Evolutionary conservation across 177 flowering plant genomes (phyloP).

Genomic region (Vitis hybrid): DNA sequence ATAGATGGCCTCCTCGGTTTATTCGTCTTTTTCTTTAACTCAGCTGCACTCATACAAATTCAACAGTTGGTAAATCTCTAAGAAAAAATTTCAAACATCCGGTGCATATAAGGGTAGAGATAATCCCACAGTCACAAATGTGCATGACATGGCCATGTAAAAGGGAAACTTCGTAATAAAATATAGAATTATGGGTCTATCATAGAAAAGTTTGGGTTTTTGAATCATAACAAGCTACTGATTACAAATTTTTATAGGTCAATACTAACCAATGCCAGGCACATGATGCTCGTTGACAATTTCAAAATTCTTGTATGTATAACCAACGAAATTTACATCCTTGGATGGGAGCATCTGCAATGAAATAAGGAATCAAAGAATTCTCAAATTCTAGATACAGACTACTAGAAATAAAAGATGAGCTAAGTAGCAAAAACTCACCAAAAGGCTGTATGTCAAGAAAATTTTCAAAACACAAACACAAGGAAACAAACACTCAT

Average conservation of each 20-base stretch:
- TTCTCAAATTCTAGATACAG: not conserved
- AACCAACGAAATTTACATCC: conserved; percentile 38
- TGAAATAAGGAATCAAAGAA: no score
- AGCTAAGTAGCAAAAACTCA: not conserved
- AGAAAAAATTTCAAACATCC: no score
- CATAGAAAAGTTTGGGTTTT: not conserved
- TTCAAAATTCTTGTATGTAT: conserved; percentile 40
- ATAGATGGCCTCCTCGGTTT: conserved; percentile 55
- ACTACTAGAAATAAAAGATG: not conserved
- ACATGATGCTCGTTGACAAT: conserved; percentile 33
- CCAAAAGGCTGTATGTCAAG: not conserved
- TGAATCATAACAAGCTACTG: not conserved
- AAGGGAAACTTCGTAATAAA: not conserved
- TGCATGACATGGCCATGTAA: not conserved
- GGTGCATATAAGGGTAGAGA: no score
- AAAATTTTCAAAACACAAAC: not conserved
- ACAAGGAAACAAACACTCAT: not conserved
- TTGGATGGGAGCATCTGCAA: conserved; percentile 39
- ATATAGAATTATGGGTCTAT: not conserved
- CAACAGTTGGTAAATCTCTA: no score
- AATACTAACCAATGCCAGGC: conserved; percentile 30
- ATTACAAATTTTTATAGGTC: not conserved
- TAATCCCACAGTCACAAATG: no score
- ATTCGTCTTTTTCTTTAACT: conserved; percentile 49
- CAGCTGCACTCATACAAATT: conserved; percentile 34